These are phyloP conservation scores for Dissoconium aciculare DNA, from an alignment of 2,329 filamentous ascomycete genomes.

Conservation along the genomic window DNA sequence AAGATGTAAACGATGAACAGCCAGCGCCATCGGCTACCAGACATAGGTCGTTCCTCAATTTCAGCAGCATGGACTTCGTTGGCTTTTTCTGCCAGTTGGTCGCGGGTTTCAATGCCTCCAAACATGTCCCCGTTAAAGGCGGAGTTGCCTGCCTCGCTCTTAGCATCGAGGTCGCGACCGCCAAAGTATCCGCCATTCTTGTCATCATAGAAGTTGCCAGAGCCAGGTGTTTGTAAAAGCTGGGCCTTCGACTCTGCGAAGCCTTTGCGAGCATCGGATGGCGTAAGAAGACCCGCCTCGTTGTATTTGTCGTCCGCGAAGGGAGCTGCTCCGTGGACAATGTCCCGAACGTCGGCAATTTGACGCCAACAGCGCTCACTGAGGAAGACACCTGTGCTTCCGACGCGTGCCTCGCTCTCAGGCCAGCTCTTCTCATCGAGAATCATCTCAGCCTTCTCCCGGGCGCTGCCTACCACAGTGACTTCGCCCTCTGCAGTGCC, in stretches of 20 bases:
- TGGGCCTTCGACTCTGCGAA: slow-evolving; percentile 47
- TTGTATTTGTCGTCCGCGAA: slow-evolving; percentile 39
- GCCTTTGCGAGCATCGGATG: slow-evolving; percentile 35
- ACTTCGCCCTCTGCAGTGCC: slow-evolving; percentile 73
- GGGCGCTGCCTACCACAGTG: slow-evolving; percentile 78
- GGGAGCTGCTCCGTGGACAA: slow-evolving; percentile 41
- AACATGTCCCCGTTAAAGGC: slow-evolving; percentile 95
- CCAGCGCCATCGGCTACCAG: slow-evolving; percentile 77
- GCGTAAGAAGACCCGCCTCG: slow-evolving; percentile 44
- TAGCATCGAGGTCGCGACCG: slow-evolving; percentile 60
- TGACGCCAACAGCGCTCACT: slow-evolving; percentile 95
- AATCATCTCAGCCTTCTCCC: slow-evolving; percentile 80
- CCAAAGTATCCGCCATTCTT: slow-evolving; percentile 71
- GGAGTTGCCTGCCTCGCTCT: slow-evolving; percentile 85
- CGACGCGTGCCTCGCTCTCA: slow-evolving; percentile 74
- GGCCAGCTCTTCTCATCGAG: slow-evolving; percentile 89
- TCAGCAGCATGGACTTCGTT: slow-evolving; percentile 83
- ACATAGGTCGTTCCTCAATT: slow-evolving; percentile 70
- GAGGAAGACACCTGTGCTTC: slow-evolving; percentile 84
- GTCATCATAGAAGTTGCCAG: slow-evolving; percentile 53
- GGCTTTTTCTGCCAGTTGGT: slow-evolving; percentile 88
- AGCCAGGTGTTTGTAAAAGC: slow-evolving; percentile 39
- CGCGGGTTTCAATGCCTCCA: slow-evolving; percentile 82
- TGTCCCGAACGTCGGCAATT: slow-evolving; percentile 58
- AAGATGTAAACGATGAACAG: slow-evolving; percentile 67